Evolutionary conservation across 345 rosid genomes (phyloP), one percentile per base, ranked within the genome.

Genomic region (Firmiana major): DNA sequence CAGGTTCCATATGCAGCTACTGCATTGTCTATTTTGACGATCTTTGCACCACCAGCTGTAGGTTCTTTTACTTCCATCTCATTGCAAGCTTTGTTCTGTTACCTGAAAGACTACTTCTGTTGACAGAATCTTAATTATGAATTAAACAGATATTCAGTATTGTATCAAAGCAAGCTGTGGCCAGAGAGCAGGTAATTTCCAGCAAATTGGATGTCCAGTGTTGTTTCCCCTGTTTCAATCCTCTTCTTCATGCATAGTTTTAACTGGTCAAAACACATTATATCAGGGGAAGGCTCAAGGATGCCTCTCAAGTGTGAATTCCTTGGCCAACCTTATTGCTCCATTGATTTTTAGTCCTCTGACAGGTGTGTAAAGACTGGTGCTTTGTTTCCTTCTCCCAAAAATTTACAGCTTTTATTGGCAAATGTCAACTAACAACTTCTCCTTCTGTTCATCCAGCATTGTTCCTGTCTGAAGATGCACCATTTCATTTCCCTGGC

Each of bases 401-500:
- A 31, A 31, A 1, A 31, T 31, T 31, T 31, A 31, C 34, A 3
- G 34, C 34, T 31, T 31, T 31, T 36, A 7, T 11, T 45, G 49
- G 10, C 12, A 45, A 45, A 15, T 40, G 31, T 45, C 57, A 63
- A 42, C 43, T 4, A 9, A 36, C 34, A 13, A 1, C 15, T 75
- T 49, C 6, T n/a, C n/a, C n/a, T 70, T 15, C 17, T 71, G 12
- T 65, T 16, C 42, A n/a, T 86, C 70, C 89, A 94, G 97, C 97
- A 6, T 55, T 90, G 76, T 94, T 94, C 87, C 88, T 94, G 8
- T 92, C 98, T 0, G 84, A 88, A 2, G 48, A 71, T 31, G 91
- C 98, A 24, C 99, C 99, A 7, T 90, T 95, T 82, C 48, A 87
- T 72, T 95, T 85, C 89, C 99, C 97, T 38, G 97, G 99, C 28